Percentiles rank a stretch among this genome's conserved stretches.
phyloP scores from a whole-genome alignment of 192 early-diverging fungal genomes.

The Coemansia sp. region DNA sequence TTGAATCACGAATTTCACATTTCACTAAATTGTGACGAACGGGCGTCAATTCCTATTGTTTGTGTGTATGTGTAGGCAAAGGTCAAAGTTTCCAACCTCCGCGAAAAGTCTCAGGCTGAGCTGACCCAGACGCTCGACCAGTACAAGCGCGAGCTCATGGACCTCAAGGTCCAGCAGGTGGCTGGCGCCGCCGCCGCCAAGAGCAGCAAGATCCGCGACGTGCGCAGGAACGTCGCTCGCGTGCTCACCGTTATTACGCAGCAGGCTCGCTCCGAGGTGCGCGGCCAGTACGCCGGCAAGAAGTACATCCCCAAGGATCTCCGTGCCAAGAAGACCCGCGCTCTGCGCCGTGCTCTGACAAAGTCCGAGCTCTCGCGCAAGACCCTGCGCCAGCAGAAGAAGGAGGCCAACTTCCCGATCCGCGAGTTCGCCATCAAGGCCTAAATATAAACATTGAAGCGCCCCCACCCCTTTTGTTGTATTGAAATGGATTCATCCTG shows the following conservation, averaged over 20 bases:
- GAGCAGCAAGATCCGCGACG: constrained; percentile 74
- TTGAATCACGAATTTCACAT: too few species aligned
- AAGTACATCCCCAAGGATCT: constrained; percentile 97
- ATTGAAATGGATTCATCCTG: not conserved
- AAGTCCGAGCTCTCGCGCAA: constrained; percentile 74
- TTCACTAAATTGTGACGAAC: too few species aligned
- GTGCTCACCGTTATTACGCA: constrained; percentile 97
- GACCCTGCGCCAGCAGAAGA: constrained; percentile 91
- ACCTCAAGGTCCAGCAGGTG: constrained; percentile 94
- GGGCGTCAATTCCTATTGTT: not conserved
- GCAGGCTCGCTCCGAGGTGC: constrained; percentile 87
- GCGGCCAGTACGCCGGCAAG: constrained; percentile 91
- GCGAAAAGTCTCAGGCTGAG: constrained; percentile 93
- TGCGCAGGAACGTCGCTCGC: constrained; percentile 94
- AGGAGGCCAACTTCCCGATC: constrained; percentile 84
- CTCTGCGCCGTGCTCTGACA: constrained; percentile 95
- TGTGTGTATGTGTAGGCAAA: constrained; percentile 61
- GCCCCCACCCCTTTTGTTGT: not conserved
- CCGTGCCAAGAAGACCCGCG: constrained; percentile 98
- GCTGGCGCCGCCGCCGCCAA: constrained; percentile 68
- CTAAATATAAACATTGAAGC: constrained; percentile 54
- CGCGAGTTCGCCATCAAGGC: constrained; percentile 94
- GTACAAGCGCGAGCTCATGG: constrained; percentile 92
- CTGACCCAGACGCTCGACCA: constrained; percentile 90
- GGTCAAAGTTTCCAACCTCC: constrained; percentile 93